These are phyloP conservation scores for Pseudopithomyces maydicus DNA, from an alignment of 2,329 filamentous ascomycete species.

Conservation along the genomic window DNA sequence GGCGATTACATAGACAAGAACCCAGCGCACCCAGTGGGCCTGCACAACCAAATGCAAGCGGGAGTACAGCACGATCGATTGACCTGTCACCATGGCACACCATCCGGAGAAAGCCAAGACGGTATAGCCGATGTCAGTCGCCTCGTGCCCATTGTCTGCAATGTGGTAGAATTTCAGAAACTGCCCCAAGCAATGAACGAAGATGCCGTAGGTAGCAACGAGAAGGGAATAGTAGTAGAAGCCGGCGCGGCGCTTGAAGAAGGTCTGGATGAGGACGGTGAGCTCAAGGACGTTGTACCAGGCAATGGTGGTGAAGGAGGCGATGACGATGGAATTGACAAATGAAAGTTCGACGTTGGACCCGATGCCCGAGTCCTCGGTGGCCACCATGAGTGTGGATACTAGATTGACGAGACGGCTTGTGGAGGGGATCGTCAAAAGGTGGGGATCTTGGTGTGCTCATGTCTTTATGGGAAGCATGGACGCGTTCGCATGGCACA, in stretches of 20 bases:
- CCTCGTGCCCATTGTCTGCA: conserved; percentile 1
- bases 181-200: conserved; percentile 15
- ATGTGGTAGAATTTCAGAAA: conserved; percentile 20
- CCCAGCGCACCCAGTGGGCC: conserved; percentile 45
- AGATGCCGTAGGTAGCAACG: conserved; percentile 16
- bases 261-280: conserved; percentile 14
- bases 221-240: conserved; percentile 19
- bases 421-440: neutral
- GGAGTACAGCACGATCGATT: conserved; percentile 65
- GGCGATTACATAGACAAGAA: conserved; percentile 60
- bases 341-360: conserved; percentile 10
- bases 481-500: neutral
- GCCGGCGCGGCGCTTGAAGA: conserved; percentile 19
- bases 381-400: conserved; percentile 1
- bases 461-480: neutral
- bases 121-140: conserved; percentile 2
- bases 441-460: neutral
- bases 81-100: conserved; percentile 64
- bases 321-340: conserved; percentile 10
- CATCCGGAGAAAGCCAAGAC: conserved; percentile 36
- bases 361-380: conserved; percentile 12
- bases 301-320: conserved; percentile 20
- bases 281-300: conserved; percentile 26
- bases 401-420: neutral
- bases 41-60: conserved; percentile 61